Percentiles rank a stretch among this genome's conserved stretches.
These are phyloP conservation scores for Saitozyma sp. DNA, from an alignment of 768 basidiomycete species.

Conservation along the genomic window DNA sequence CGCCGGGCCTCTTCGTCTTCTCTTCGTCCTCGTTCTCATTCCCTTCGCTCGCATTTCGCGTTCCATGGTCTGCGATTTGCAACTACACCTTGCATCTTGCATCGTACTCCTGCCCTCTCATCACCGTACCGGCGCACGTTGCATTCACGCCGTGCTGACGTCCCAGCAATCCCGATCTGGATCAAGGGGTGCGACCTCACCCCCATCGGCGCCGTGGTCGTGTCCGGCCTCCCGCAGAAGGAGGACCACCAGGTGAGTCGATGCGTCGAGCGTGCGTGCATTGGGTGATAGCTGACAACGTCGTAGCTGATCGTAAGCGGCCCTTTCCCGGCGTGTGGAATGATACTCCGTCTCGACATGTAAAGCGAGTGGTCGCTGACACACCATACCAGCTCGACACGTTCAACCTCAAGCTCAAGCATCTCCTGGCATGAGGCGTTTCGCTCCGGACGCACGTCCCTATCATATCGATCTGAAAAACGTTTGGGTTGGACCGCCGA, in stretches of 20 bases:
- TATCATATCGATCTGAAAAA: too few relatives aligned
- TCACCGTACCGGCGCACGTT: too few relatives aligned
- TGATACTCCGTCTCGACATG: neutral
- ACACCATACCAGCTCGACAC: constrained; percentile 9
- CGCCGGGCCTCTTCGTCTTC: too few relatives aligned
- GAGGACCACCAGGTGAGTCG: constrained; percentile 43
- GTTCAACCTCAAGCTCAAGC: constrained; percentile 1
- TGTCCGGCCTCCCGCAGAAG: constrained; percentile 41
- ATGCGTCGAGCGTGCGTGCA: neutral
- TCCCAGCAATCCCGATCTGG: neutral
- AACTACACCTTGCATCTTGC: too few relatives aligned
- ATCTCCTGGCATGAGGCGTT: constrained; percentile 5
- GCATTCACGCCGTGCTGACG: neutral
- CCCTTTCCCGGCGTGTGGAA: neutral
- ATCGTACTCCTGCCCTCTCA: too few relatives aligned
- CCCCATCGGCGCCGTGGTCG: constrained; percentile 41
- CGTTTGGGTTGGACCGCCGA: too few relatives aligned
- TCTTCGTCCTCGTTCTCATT: too few relatives aligned
- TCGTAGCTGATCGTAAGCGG: constrained; percentile 20
- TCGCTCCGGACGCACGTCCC: too few relatives aligned
- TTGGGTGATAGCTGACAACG: neutral
- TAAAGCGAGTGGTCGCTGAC: neutral
- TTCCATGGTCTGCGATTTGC: too few relatives aligned
- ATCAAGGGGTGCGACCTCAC: constrained; percentile 22
- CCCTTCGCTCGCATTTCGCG: too few relatives aligned